phyloP scores from a whole-genome alignment of 768 basidiomycete species.

The Termitomyces sp. region DNA sequence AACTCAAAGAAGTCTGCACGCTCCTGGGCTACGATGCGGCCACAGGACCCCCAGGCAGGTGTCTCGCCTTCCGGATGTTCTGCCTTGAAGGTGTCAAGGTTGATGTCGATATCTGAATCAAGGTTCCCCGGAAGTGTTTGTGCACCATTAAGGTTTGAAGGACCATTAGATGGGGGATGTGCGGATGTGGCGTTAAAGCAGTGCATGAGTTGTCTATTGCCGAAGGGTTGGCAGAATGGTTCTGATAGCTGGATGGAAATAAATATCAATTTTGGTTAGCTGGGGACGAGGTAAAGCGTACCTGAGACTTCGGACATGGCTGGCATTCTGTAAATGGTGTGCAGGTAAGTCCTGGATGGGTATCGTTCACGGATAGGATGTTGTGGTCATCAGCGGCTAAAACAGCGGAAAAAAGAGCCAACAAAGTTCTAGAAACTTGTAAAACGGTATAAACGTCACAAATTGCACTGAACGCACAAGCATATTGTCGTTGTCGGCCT shows the following conservation, averaged over 20 bases:
- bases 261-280: neutral
- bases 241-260: constrained; percentile 57
- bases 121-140: constrained; percentile 18
- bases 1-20: constrained; percentile 91
- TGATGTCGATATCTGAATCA: constrained; percentile 1
- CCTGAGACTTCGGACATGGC: constrained; percentile 60
- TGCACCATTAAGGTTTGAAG: constrained; percentile 2
- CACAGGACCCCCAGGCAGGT: constrained; percentile 92
- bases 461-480: constrained; percentile 22
- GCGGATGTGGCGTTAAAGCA: constrained; percentile 48
- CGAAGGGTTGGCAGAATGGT: constrained; percentile 95
- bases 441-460: neutral
- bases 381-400: constrained; percentile 10
- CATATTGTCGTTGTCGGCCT: constrained; percentile 28
- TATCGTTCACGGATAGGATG: constrained; percentile 22
- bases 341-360: constrained; percentile 35
- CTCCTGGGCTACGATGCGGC: constrained; percentile 76
- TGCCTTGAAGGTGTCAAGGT: constrained; percentile 1
- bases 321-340: constrained; percentile 56
- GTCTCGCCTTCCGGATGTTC: constrained; percentile 46
- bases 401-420: constrained; percentile 14
- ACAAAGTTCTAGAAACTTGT: constrained; percentile 11
- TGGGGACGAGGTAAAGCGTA: constrained; percentile 25
- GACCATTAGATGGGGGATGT: constrained; percentile 15
- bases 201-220: constrained; percentile 87